Conservation (phyloP, 2,329 filamentous ascomycete genomes). For the Nectriaceae sp. region DNA sequence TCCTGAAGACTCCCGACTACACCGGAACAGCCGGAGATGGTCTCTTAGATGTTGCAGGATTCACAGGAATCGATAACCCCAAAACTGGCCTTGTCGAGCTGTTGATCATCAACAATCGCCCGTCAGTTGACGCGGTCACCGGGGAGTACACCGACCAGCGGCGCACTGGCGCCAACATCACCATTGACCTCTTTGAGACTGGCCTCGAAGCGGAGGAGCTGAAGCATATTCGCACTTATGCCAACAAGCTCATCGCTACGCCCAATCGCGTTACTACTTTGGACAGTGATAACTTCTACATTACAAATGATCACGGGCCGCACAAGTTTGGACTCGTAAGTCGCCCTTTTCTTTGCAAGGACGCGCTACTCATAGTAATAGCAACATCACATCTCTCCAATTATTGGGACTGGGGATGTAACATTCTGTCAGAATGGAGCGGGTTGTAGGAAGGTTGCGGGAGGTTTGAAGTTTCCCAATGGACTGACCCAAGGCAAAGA, state of each 20-base stretch:
- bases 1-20: constrained; percentile 29
- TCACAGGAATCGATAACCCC: constrained; percentile 29
- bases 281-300: constrained; percentile 10
- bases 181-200: constrained; percentile 20
- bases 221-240: constrained; percentile 19
- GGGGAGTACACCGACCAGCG: constrained; percentile 13
- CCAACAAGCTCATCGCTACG: constrained; percentile 13
- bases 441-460: constrained; percentile 23
- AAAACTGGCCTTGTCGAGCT: constrained; percentile 15
- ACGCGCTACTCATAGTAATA: too few relatives aligned
- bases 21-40: constrained; percentile 33
- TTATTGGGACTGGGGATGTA: constrained; percentile 30
- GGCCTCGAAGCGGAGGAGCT: constrained; percentile 5
- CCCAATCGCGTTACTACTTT: constrained; percentile 23
- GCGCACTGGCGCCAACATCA: constrained; percentile 13
- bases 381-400: constrained; percentile 17
- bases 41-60: constrained; percentile 31
- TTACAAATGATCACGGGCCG: constrained; percentile 23
- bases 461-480: constrained; percentile 32
- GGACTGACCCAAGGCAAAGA: constrained; percentile 28
- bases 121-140: constrained; percentile 12
- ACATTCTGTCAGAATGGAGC: constrained; percentile 24
- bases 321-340: constrained; percentile 18
- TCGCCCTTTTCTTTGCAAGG: neutral
- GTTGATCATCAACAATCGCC: constrained; percentile 18